These are phyloP conservation scores for Macrolepiota fuliginosa DNA, from an alignment of 768 basidiomycete genomes.

Conservation along the genomic window DNA sequence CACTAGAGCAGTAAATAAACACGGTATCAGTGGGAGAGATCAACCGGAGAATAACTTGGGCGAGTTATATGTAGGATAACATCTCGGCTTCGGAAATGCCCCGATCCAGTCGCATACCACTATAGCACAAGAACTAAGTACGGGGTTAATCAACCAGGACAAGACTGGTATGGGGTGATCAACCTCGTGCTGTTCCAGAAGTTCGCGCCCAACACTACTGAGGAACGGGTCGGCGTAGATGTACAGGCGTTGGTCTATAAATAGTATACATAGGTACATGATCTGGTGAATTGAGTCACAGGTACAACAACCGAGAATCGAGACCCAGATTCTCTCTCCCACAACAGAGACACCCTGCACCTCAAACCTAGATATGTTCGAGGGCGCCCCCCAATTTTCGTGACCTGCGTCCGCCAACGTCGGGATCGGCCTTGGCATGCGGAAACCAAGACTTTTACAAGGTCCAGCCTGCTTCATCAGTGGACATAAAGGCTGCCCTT, in stretches of 20 bases:
- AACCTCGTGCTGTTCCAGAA: neutral
- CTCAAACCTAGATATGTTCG: neutral
- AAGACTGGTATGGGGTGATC: neutral
- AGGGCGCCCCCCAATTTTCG: neutral
- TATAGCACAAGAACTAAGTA: too few relatives aligned
- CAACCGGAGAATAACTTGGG: too few relatives aligned
- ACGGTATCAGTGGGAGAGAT: too few relatives aligned
- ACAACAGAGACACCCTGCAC: constrained; percentile 7
- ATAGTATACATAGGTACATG: constrained; percentile 2
- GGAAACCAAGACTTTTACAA: neutral
- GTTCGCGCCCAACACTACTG: neutral
- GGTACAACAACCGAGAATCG: neutral
- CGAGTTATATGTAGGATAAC: too few relatives aligned
- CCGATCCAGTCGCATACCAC: too few relatives aligned
- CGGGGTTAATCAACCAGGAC: neutral
- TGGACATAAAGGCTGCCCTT: neutral
- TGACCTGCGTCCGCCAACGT: neutral
- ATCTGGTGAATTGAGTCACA: neutral
- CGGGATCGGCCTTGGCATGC: neutral
- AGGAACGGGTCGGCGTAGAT: neutral
- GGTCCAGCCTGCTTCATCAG: neutral
- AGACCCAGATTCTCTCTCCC: neutral
- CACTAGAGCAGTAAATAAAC: too few relatives aligned
- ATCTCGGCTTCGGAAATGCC: neutral
- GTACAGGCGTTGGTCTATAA: constrained; percentile 1